Base-by-base conservation (phyloP, 306 rosid genomes). In the Boehmeria nivea region DNA sequence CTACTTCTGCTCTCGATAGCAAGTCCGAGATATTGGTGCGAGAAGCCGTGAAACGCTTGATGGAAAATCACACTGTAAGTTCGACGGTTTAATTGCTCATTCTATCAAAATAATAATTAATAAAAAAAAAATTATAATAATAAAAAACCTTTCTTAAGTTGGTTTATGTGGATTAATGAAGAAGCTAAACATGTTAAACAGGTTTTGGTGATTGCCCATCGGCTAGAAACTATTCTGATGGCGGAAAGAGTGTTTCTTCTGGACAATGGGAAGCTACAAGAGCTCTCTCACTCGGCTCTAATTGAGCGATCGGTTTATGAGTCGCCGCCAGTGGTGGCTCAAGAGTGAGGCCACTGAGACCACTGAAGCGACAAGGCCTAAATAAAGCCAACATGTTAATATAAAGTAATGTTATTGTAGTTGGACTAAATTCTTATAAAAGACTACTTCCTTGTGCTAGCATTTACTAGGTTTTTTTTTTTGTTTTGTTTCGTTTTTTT, bases 201-300 rank as follows among this genome's bases (percentile, higher is more conserved):
- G 97, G 95, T 89, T 42, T 79, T 89, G 77, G 86, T 89, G 53
- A 86, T 89, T 59, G 81, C 95, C 6, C 97, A 89, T 80, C 95
- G 94, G 36, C 57, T 83, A 76, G 90, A 89, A 66, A 90, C 97
- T 0, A 71, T 84, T 73, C 16, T 66, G 77, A 90, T 90, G 95
- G 97, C 97, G 20, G 68, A 86, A 51, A 72, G 95, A 66, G 75
- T 86, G 62, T 79, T 79, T 68, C 73, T 67, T 57, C 59, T 90
- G 63, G 83, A 79, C 15, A 56, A 69, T 36, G 95, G 90, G 65
- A 83, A 74, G 82, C 80, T 90, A 12, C 69, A 74, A 60, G 97
- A 90, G 94, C 66, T 86, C 24, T 65, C 70, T 59, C 75, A 51
- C 34, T 71, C 89, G 12, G 47, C 77, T 34, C 64, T 79, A 5